A percentile compares a stretch with the other conserved stretches of the same genome.
Conservation (phyloP, 140 eudicot species). For the Anethum foeniculum region DNA sequence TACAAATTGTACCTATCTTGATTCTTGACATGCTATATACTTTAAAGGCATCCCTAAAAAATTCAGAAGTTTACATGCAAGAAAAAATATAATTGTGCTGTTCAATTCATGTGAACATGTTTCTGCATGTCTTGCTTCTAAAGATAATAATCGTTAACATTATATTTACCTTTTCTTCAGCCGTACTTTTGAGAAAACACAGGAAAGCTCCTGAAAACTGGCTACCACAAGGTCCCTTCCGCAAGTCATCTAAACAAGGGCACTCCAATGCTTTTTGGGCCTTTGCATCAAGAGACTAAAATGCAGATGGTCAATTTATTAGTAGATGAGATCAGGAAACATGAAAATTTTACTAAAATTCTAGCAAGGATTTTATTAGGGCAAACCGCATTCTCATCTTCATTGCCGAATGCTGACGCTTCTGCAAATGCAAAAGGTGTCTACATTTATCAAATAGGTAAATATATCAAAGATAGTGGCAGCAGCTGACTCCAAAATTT, state of each 20-base stretch:
- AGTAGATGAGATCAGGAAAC: background rate
- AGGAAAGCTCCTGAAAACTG: slow-evolving; percentile 80
- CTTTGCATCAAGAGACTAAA: slow-evolving; percentile 54
- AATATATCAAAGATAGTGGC: background rate
- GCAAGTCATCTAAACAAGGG: slow-evolving; percentile 85
- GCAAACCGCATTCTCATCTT: slow-evolving; percentile 34
- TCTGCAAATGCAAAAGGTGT: slow-evolving; percentile 32
- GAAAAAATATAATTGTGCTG: background rate
- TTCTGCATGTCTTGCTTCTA: background rate
- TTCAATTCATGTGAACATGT: background rate
- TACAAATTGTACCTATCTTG: background rate
- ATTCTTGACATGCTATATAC: background rate
- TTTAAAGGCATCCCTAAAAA: background rate
- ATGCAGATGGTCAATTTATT: background rate
- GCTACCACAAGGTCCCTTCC: slow-evolving; percentile 73
- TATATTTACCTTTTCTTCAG: slow-evolving; percentile 56
- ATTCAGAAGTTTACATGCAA: background rate
- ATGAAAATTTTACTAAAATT: background rate
- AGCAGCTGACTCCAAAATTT: background rate
- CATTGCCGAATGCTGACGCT: slow-evolving; percentile 76
- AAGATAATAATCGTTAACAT: background rate
- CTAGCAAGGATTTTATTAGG: background rate
- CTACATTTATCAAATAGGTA: background rate
- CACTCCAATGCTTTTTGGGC: slow-evolving; percentile 89
- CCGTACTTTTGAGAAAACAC: slow-evolving; percentile 87